Base-by-base conservation (phyloP, 768 basidiomycete species). In the Fistulinella prunicolor region DNA sequence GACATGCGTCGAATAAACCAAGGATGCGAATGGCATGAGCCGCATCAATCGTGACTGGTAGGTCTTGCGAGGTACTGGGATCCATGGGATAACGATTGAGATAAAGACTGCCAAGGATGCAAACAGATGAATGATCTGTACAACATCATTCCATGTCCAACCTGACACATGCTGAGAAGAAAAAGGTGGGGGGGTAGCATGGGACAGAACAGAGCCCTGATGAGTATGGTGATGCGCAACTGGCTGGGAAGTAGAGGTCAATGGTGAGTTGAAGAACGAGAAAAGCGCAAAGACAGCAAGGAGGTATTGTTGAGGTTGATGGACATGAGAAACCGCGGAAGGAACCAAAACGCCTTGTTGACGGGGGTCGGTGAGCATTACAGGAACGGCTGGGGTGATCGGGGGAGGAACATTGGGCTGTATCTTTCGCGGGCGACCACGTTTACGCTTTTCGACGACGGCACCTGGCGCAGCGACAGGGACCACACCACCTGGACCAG, bases 271-370 rank as follows among this genome's bases (percentile, higher is more conserved):
- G 73, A 90, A 88, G 69, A 92, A 86, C 0, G 87, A 90, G 70
- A 93, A 89, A 45, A 92, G 73, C 0, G 87, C 86, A 58, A 92
- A 92, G 22, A 81, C 81, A 22, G 87, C 89, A 39, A 93, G 80
- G 43, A 92, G 82, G 64, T 86, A 90, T 52, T 89, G 88, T 36
- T 66, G 73, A 3, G 70, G 64, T 16, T 61, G 62, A 17, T 24
- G 8, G 5, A 40, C 35, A 29, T 57, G 65, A 29, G 60, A 38
- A 16, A 35, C 30, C 4, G 40, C 17, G 9, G 55, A 50, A 9
- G 57, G 52, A 1, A 56, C 49, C 4, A 42, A 47, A 21, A 60
- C 51, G 38, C 41, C 37, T 28, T 59, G 42, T 13, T 58, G 54
- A 24, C 51, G 50, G 3, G 60, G 51, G 24, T 54, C 47, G 12